Conservation (phyloP, 768 basidiomycete genomes). For the Roridomyces roridus region DNA sequence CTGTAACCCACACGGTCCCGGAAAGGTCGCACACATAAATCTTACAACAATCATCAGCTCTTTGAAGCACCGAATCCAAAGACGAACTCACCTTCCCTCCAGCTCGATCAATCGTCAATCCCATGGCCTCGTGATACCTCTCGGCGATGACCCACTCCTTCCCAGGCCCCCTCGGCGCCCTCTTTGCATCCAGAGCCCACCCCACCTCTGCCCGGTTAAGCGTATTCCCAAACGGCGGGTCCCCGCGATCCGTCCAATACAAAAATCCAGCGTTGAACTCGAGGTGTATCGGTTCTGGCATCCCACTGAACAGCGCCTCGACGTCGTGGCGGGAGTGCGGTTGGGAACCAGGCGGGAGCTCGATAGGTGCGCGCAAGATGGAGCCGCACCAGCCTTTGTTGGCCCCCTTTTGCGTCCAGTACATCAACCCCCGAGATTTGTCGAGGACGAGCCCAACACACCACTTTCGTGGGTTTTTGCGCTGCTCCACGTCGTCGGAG, state of each 20-base stretch:
- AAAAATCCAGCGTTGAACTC: background rate
- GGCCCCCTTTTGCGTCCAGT: conserved; percentile 24
- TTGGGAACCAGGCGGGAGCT: background rate
- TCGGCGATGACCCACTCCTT: conserved; percentile 16
- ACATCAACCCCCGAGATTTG: conserved; percentile 10
- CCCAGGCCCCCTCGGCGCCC: conserved; percentile 6
- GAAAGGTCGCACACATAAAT: conserved; percentile 13
- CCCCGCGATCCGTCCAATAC: conserved; percentile 13
- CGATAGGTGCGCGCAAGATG: conserved; percentile 17
- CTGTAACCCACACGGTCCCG: conserved; percentile 17
- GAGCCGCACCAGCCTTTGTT: conserved; percentile 14
- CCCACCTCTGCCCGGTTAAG: conserved; percentile 23
- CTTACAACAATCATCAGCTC: background rate
- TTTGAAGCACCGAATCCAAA: background rate
- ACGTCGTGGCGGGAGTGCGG: background rate
- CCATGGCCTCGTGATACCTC: conserved; percentile 24
- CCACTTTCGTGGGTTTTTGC: conserved; percentile 19
- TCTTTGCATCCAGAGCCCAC: background rate
- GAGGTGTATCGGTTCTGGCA: conserved; percentile 6
- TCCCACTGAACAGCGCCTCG: background rate
- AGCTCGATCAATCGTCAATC: conserved; percentile 15
- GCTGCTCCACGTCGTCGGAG: too few relatives aligned
- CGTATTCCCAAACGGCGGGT: conserved; percentile 12
- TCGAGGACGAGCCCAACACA: conserved; percentile 24
- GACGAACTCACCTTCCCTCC: conserved; percentile 10